Percentiles rank a stretch among this genome's conserved stretches.
These are phyloP conservation scores for Pistacia integerrima DNA, from an alignment of 345 rosid species.

Conservation along the genomic window DNA sequence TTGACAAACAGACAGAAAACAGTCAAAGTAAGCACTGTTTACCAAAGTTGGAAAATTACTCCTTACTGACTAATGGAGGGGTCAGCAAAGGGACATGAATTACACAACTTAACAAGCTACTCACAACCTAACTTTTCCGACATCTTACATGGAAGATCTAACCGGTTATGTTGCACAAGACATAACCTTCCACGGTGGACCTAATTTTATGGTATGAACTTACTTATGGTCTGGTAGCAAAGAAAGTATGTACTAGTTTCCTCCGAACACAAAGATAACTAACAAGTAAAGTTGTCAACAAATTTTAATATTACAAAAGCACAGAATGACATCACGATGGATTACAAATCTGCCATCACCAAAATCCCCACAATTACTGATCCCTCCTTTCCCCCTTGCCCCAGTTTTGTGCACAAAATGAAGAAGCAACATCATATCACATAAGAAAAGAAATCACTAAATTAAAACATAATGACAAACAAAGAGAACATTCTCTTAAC, in stretches of 20 bases:
- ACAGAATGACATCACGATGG: constrained; percentile 31
- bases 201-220: neutral
- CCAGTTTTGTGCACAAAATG: constrained; percentile 30
- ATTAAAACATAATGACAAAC: constrained; percentile 25
- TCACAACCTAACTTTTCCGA: neutral
- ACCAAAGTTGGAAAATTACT: neutral
- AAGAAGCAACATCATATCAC: constrained; percentile 27
- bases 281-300: constrained; percentile 15
- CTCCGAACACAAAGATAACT: constrained; percentile 1
- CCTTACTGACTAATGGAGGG: neutral
- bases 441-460: constrained; percentile 24
- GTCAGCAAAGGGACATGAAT: neutral
- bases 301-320: constrained; percentile 40
- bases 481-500: constrained; percentile 32
- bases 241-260: neutral
- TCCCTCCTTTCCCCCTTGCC: constrained; percentile 14
- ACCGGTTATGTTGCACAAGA: neutral
- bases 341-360: constrained; percentile 34
- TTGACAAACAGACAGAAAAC: neutral
- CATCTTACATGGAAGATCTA: neutral
- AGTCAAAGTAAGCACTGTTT: neutral
- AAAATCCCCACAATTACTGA: constrained; percentile 26
- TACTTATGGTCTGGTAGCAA: neutral
- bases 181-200: neutral
- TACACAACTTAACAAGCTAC: neutral